Evolutionary conservation across 371 early-diverging fungal genomes (phyloP).

Genomic region (Mucor saturninus): DNA sequence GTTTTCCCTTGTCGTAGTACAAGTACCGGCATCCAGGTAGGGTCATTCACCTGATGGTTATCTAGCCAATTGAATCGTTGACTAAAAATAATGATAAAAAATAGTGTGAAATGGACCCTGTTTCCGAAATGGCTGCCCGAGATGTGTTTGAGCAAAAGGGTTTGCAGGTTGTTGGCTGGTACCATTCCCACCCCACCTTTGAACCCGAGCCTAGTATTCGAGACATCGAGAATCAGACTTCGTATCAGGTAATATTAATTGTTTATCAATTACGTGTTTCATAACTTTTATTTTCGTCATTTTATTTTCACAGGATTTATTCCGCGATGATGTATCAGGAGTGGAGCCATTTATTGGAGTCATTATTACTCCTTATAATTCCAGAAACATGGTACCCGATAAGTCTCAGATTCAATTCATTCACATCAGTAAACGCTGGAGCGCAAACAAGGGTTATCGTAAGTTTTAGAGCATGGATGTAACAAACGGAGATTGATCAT

Average conservation of each 20-base stretch:
- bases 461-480: constrained; percentile 15
- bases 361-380: constrained; percentile 76
- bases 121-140: constrained; percentile 75
- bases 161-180: constrained; percentile 82
- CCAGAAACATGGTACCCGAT: constrained; percentile 30
- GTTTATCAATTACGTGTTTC: neutral
- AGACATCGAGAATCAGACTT: constrained; percentile 80
- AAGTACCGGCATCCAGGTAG: constrained; percentile 73
- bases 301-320: constrained; percentile 34
- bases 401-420: constrained; percentile 60
- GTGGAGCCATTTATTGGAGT: constrained; percentile 83
- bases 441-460: constrained; percentile 45
- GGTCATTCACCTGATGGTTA: neutral
- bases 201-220: constrained; percentile 47
- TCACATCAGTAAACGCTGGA: constrained; percentile 48
- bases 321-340: constrained; percentile 59
- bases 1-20: constrained; percentile 71
- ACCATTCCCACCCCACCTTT: constrained; percentile 52
- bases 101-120: constrained; percentile 86
- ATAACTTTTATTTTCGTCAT: constrained; percentile 28
- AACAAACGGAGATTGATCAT: neutral
- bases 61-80: neutral
- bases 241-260: constrained; percentile 62
- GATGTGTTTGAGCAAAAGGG: constrained; percentile 71
- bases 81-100: neutral